These are phyloP conservation scores for Daldinia concentrica DNA, from an alignment of 495 filamentous ascomycete species.

Conservation along the genomic window DNA sequence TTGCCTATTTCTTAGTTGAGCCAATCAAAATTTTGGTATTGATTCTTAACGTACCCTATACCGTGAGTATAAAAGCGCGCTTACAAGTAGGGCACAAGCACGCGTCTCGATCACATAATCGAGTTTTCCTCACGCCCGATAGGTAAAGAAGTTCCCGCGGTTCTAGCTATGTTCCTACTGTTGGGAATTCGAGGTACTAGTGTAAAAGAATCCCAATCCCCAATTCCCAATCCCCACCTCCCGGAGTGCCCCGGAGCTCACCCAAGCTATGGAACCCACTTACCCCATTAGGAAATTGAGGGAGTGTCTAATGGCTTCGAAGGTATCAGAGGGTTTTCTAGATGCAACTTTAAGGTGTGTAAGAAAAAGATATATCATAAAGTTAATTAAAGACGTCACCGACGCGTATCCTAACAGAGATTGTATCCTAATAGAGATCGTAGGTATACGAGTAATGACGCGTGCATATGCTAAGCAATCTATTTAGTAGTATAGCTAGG, in stretches of 20 bases:
- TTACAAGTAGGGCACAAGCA: conserved; percentile 1
- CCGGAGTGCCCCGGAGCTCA: conserved; percentile 22
- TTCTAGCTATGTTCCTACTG: neutral
- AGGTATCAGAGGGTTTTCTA: neutral
- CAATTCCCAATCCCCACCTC: neutral
- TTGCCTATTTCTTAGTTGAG: neutral
- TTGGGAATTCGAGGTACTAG: neutral
- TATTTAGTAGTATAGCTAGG: neutral
- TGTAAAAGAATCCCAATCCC: neutral
- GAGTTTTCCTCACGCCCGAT: conserved; percentile 13
- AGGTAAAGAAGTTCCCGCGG: conserved; percentile 8
- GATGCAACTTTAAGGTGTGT: conserved; percentile 10
- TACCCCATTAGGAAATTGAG: conserved; percentile 29
- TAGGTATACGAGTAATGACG: conserved; percentile 9
- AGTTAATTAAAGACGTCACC: conserved; percentile 9
- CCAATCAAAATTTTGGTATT: neutral
- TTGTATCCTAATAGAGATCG: no score
- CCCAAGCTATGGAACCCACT: conserved; percentile 25
- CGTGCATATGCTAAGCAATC: conserved; percentile 1
- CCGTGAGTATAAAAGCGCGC: conserved; percentile 22
- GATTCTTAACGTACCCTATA: conserved; percentile 15
- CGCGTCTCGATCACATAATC: conserved; percentile 16
- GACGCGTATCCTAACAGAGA: neutral
- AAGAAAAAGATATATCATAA: conserved; percentile 4
- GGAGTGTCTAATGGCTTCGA: conserved; percentile 3